phyloP scores from a whole-genome alignment of 2,329 filamentous ascomycete genomes.

The Alternaria ethzedia region DNA sequence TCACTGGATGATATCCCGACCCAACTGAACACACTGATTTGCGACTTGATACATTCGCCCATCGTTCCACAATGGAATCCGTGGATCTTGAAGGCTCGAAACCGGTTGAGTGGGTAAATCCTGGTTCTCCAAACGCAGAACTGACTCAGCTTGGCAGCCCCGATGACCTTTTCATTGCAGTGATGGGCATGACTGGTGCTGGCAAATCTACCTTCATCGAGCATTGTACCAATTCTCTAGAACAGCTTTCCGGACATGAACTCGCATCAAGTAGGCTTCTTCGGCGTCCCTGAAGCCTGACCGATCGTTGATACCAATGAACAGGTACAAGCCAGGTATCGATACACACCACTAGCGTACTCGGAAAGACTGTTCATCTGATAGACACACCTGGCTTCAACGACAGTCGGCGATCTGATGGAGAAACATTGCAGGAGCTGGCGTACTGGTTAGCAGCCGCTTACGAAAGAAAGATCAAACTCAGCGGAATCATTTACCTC shows the following conservation, averaged over 20 bases:
- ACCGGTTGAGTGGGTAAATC: neutral
- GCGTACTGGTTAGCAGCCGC: constrained; percentile 48
- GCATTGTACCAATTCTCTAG: constrained; percentile 1
- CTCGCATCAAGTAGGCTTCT: neutral
- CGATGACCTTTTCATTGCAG: constrained; percentile 34
- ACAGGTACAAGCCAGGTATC: neutral
- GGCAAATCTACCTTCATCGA: constrained; percentile 51
- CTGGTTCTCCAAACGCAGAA: neutral
- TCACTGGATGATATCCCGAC: neutral
- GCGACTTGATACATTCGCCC: neutral
- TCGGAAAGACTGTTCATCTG: constrained; percentile 7
- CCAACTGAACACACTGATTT: neutral
- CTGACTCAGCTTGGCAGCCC: neutral
- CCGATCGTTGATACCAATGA: neutral
- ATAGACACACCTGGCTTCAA: constrained; percentile 22
- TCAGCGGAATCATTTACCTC: constrained; percentile 56
- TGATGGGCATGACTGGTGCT: constrained; percentile 51
- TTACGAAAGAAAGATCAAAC: constrained; percentile 39
- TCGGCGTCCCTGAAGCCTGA: neutral
- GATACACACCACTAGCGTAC: constrained; percentile 3
- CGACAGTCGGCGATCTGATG: constrained; percentile 44
- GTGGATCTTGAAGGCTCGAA: neutral
- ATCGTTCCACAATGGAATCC: neutral
- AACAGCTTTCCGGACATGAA: neutral
- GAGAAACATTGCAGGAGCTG: constrained; percentile 52